Conservation (phyloP, 176 grass and related monocot genomes). For the Guadua angustifolia region DNA sequence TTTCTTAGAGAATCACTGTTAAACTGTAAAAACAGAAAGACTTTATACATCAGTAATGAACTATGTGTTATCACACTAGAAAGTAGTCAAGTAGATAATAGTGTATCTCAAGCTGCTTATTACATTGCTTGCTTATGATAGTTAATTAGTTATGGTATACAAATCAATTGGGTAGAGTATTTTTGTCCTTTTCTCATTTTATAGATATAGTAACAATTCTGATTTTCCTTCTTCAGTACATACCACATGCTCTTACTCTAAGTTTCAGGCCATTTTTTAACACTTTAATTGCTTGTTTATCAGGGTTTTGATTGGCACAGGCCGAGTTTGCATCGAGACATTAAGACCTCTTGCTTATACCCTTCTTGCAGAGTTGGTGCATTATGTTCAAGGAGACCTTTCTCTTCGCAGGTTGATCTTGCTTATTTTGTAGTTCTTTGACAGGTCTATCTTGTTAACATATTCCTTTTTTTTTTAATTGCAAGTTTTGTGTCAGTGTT, state of each 20-base stretch:
- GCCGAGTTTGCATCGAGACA: conserved; percentile 92
- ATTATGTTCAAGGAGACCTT: conserved; percentile 91
- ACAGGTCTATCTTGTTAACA: conserved; percentile 27
- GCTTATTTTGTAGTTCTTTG: conserved; percentile 32
- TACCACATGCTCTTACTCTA: conserved; percentile 28
- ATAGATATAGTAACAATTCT: conserved; percentile 8
- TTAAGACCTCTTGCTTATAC: conserved; percentile 94
- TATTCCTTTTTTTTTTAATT: conserved; percentile 5
- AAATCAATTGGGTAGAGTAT: background rate
- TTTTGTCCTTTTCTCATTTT: background rate
- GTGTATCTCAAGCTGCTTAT: background rate
- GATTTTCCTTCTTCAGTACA: background rate
- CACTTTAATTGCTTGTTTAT: conserved; percentile 39
- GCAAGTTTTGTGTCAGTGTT: background rate
- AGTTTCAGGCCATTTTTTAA: conserved; percentile 32
- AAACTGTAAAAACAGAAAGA: background rate
- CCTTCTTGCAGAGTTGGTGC: conserved; percentile 96
- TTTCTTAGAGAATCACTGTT: background rate
- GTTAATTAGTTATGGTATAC: conserved; percentile 4
- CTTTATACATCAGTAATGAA: background rate
- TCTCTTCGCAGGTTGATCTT: conserved; percentile 68
- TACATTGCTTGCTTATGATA: conserved; percentile 5
- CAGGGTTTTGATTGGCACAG: conserved; percentile 96
- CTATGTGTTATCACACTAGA: background rate
- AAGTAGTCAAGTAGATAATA: background rate